Evolutionary conservation across 2,329 filamentous ascomycete species (phyloP), one percentile per base, ranked within the genome.

Genomic region (Nothophoma quercina): DNA sequence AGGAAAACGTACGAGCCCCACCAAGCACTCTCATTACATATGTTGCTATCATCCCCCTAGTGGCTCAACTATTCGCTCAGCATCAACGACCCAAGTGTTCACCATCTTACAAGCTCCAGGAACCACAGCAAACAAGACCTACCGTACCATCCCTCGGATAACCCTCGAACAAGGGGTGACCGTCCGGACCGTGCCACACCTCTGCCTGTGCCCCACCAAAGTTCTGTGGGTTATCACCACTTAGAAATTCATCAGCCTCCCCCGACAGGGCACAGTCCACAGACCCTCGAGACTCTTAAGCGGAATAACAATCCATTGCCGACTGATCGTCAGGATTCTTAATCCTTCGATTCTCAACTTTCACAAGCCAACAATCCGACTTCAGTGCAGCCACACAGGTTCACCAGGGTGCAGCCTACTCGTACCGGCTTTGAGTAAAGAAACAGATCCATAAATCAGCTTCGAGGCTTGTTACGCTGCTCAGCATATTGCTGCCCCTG

Each of bases 61-160:
- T 72, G 70, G 73, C 69, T 71, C 60, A 57, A 61, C 60, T 68
- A 64, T 70, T 67, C 62, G 51, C 60, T 40, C 63, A 65, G 62
- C 57, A 63, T 51, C 58, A 61, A 62, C 63, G 59, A 47, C 48
- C 59, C 40, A 67, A 70, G 56, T 63, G 35, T 63, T 62, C 47
- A 69, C 64, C 55, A 68, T 68, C 69, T 73, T 68, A 74, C 69
- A 63, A 55, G 67, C 60, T 60, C 63, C 51, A 74, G 71, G 62
- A 67, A 64, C 51, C 60, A 62, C 55, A 59, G 62, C 59, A 60
- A 67, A 54, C 69, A 65, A 43, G 56, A 63, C 45, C 40, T 72
- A 16, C 66, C 68, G 34, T 53, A 67, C 41, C 67, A 64, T 51
- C 67, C 65, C 36, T 60, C 67, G 59, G 70, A 70, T 57, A 56